Evolutionary conservation across 352 stramenopile genomes (phyloP).

Genomic region (Globisporangium yorkense): DNA sequence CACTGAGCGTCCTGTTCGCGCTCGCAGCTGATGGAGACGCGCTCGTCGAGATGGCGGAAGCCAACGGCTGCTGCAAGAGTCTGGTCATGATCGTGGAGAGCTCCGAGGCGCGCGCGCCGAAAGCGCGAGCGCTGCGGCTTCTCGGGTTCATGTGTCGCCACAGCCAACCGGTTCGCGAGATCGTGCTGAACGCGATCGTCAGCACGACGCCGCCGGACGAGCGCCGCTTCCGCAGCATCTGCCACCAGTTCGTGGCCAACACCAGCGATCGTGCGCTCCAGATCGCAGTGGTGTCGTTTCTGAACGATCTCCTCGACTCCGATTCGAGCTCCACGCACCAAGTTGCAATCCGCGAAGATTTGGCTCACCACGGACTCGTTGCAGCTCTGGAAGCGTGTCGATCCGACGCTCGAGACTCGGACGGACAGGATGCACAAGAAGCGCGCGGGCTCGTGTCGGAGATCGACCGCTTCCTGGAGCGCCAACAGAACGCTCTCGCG

Average conservation of each 20-base stretch:
- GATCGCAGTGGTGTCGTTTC: slow-evolving; percentile 33
- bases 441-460: neutral
- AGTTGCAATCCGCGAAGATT: slow-evolving; percentile 33
- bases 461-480: slow-evolving; percentile 6
- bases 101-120: slow-evolving; percentile 15
- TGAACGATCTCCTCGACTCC: slow-evolving; percentile 36
- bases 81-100: slow-evolving; percentile 26
- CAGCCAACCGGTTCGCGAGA: slow-evolving; percentile 17
- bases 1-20: slow-evolving; percentile 44
- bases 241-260: slow-evolving; percentile 20
- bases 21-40: slow-evolving; percentile 29
- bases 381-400: slow-evolving; percentile 22
- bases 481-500: neutral
- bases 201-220: slow-evolving; percentile 9
- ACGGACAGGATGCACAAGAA: neutral
- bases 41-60: slow-evolving; percentile 24
- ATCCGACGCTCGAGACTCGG: neutral
- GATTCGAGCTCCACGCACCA: slow-evolving; percentile 23
- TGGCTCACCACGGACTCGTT: slow-evolving; percentile 27
- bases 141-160: slow-evolving; percentile 30
- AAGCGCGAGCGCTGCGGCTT: slow-evolving; percentile 26
- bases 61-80: slow-evolving; percentile 21
- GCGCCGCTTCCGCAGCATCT: slow-evolving; percentile 22
- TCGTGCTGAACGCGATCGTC: slow-evolving; percentile 25
- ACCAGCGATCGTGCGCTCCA: slow-evolving; percentile 20